Conservation (phyloP, 1,284 basidiomycete species). For the Rugosomyces carneus region DNA sequence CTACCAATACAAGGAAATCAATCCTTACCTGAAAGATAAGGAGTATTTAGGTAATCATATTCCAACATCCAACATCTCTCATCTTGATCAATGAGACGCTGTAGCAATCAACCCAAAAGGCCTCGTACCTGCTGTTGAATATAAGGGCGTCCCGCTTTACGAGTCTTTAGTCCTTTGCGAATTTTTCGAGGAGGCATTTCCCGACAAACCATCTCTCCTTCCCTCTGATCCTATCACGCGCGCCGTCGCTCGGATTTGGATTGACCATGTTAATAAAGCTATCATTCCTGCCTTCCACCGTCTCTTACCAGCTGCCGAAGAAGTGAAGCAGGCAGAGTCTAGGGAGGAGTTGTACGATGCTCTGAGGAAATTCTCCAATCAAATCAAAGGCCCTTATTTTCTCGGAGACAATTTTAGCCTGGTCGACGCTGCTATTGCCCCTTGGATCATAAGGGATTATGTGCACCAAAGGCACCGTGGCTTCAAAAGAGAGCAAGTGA, state of each 20-base stretch:
- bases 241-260: slow-evolving; percentile 46
- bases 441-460: slow-evolving; percentile 50
- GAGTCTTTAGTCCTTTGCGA: slow-evolving; percentile 57
- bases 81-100: background rate
- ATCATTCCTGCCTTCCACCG: slow-evolving; percentile 50
- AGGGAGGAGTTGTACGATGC: slow-evolving; percentile 40
- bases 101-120: slow-evolving; percentile 62
- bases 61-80: background rate
- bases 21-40: slow-evolving; percentile 66
- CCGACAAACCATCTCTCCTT: slow-evolving; percentile 40
- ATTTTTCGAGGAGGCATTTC: slow-evolving; percentile 56
- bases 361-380: slow-evolving; percentile 38
- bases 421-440: slow-evolving; percentile 54
- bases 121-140: slow-evolving; percentile 58
- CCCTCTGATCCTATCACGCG: slow-evolving; percentile 44
- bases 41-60: slow-evolving; percentile 45
- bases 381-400: slow-evolving; percentile 57
- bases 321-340: slow-evolving; percentile 41
- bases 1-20: slow-evolving; percentile 63
- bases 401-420: slow-evolving; percentile 49
- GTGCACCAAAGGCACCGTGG: slow-evolving; percentile 45
- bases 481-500: slow-evolving; percentile 39
- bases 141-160: slow-evolving; percentile 51
- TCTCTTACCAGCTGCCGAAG: slow-evolving; percentile 44
- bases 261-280: slow-evolving; percentile 46